Conservation (phyloP, 75 land plant species). For the Selaginella moellendorffii region DNA sequence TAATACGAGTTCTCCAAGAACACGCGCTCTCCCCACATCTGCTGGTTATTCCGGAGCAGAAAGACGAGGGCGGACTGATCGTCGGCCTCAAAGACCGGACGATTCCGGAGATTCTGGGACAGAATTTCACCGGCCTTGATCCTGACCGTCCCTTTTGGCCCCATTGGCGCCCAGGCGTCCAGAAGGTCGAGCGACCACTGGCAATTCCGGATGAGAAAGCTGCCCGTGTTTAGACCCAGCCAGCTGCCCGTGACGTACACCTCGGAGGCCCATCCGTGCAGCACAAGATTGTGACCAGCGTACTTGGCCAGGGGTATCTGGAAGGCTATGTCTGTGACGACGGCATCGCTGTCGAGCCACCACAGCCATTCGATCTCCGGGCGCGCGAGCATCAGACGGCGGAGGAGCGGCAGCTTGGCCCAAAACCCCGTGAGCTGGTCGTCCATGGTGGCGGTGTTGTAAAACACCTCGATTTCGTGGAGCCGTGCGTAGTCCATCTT, state of each 20-base stretch:
- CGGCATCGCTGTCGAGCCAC: conserved; percentile 94
- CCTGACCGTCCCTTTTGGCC: conserved; percentile 46
- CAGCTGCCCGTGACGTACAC: conserved; percentile 54
- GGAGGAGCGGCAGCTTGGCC: conserved; percentile 62
- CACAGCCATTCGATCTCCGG: conserved; percentile 92
- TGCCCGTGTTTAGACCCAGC: conserved; percentile 69
- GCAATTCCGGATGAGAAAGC: conserved; percentile 68
- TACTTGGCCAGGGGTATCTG: conserved; percentile 50
- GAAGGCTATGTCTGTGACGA: conserved; percentile 87
- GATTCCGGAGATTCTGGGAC: conserved; percentile 32
- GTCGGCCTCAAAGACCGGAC: conserved; percentile 52
- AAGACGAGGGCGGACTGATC: conserved; percentile 74
- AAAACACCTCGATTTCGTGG: conserved; percentile 61
- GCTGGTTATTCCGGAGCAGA: conserved; percentile 42
- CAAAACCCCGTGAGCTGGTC: conserved; percentile 48
- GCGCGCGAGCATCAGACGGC: conserved; percentile 65
- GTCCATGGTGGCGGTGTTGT: conserved; percentile 73
- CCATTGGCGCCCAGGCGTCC: conserved; percentile 64
- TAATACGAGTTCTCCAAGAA: conserved; percentile 43
- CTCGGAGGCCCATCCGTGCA: conserved; percentile 53
- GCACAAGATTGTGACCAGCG: conserved; percentile 40
- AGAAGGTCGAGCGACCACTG: conserved; percentile 87
- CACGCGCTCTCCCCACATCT: conserved; percentile 46
- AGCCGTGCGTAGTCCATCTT: conserved; percentile 73
- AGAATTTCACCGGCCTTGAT: conserved; percentile 36